These are phyloP conservation scores for Xerocomus nothofagi DNA, from an alignment of 1,284 basidiomycete species.

Conservation along the genomic window DNA sequence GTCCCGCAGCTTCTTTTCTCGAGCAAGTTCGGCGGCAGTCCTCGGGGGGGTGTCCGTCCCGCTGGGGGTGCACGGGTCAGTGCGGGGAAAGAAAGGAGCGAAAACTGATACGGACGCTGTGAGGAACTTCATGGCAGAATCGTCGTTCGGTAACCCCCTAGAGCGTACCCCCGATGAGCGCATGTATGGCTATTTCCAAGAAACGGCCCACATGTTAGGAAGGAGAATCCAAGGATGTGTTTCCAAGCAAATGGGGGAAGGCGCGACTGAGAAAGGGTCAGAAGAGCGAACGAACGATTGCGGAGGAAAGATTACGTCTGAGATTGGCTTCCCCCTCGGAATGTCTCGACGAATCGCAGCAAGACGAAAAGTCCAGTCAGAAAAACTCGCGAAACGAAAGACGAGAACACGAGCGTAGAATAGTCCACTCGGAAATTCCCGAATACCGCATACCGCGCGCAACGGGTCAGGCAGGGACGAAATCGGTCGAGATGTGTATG, in stretches of 20 bases:
- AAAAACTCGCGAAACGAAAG: conserved; percentile 24
- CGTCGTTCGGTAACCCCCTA: conserved; percentile 27
- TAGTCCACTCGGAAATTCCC: conserved; percentile 29
- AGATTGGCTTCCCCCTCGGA: conserved; percentile 13
- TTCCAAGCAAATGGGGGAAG: background rate
- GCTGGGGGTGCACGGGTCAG: conserved; percentile 21
- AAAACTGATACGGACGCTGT: conserved; percentile 16
- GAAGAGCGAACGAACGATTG: background rate
- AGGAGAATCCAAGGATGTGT: background rate
- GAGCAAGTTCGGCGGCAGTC: conserved; percentile 34
- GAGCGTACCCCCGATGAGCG: conserved; percentile 23
- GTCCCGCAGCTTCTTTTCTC: conserved; percentile 50
- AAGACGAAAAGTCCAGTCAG: conserved; percentile 3
- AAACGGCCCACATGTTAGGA: conserved; percentile 28
- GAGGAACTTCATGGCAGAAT: conserved; percentile 21
- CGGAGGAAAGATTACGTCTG: conserved; percentile 14
- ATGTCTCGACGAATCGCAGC: conserved; percentile 5
- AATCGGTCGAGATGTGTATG: background rate
- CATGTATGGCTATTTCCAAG: conserved; percentile 7
- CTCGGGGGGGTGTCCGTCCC: conserved; percentile 24
- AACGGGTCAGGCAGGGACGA: conserved; percentile 10
- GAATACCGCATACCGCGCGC: conserved; percentile 24
- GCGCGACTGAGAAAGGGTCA: conserved; percentile 7
- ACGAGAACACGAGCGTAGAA: conserved; percentile 5
- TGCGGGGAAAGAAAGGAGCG: background rate